Conservation (phyloP, 208 protist genomes). For the Trypanosoma lewisi region DNA sequence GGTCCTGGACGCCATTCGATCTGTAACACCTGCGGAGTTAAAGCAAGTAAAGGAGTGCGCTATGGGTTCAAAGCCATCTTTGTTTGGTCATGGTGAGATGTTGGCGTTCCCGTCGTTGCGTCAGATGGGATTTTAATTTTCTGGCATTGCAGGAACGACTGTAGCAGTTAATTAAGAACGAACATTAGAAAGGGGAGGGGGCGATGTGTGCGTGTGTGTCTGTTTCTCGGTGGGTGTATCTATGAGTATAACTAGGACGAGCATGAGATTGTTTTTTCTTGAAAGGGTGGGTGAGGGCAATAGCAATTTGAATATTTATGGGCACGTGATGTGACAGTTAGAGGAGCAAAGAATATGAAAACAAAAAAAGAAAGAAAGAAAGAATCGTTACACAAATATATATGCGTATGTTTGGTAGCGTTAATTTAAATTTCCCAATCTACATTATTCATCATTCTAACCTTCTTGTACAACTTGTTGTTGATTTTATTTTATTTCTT, state of each 20-base stretch:
- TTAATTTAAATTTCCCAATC: constrained; percentile 21
- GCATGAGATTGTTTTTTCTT: not conserved
- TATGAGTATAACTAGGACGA: constrained; percentile 1
- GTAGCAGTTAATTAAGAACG: not conserved
- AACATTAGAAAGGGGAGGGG: constrained; percentile 2
- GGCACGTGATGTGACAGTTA: too few relatives aligned
- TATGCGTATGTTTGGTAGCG: constrained; percentile 9
- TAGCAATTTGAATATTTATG: not conserved
- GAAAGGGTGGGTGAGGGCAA: not conserved
- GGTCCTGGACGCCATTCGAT: constrained; percentile 60
- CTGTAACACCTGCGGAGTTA: constrained; percentile 56
- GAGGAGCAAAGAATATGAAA: too few relatives aligned
- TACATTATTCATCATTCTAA: constrained; percentile 4
- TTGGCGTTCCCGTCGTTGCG: constrained; percentile 77
- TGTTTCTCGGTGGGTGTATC: constrained; percentile 2
- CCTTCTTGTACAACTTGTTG: constrained; percentile 8
- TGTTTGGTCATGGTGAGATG: constrained; percentile 83
- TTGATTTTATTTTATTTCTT: constrained; percentile 23
- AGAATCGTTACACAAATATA: not conserved
- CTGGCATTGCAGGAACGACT: not conserved
- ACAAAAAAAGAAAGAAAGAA: constrained; percentile 11
- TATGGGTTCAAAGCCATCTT: constrained; percentile 68
- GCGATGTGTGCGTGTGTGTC: not conserved
- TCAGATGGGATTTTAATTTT: constrained; percentile 68
- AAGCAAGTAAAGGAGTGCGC: constrained; percentile 53